Base-by-base conservation (phyloP, 768 basidiomycete species). In the Suillus discolor region DNA sequence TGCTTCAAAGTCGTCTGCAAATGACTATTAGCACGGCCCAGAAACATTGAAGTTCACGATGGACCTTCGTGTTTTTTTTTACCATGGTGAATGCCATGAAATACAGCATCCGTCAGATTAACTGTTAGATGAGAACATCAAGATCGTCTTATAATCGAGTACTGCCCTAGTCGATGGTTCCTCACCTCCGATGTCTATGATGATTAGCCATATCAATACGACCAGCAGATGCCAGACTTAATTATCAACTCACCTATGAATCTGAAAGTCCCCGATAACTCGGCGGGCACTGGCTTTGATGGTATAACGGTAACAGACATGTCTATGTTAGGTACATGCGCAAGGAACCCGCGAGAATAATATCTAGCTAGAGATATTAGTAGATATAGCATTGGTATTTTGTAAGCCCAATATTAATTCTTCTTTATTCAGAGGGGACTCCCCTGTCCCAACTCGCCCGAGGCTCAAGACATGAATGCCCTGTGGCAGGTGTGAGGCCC, bases 1-100 rank as follows among this genome's bases (percentile, higher is more conserved):
- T 18, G 78, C 78, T 18, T 81, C 78, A 8, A 94, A 77, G 71
- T 94, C 92, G 70, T 91, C 90, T 87, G 71, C 42, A 63, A 49
- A 5, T 47, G 16, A 44, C 18, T 23, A 47, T 9, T 23, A 60
- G 59, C 41, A 25, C 16, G 6, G 12, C 57, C 28, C 41, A 6
- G 38, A 15, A 39, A 23, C 15, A 34, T 11, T 41, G 16, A 34
- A 64, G 11, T 16, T 15, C 36, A 62, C 31, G 39, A 71, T 74
- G 36, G 62, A 81, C 87, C 84, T 64, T 84, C 74, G 60, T 88
- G 87, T 71, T 84, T 84, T 63, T 74, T 71, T 65, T 79, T 82
- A 16, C 85, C 82, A 55, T 75, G 82, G 70, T 88, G 80, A 28
- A 75, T 69, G 42, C 87, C 87, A 66, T 79, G 80, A 69, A 88